Percentiles rank a stretch among this genome's conserved stretches.
phyloP scores from a whole-genome alignment of 306 rosid species.

The Trifolium subterraneum region DNA sequence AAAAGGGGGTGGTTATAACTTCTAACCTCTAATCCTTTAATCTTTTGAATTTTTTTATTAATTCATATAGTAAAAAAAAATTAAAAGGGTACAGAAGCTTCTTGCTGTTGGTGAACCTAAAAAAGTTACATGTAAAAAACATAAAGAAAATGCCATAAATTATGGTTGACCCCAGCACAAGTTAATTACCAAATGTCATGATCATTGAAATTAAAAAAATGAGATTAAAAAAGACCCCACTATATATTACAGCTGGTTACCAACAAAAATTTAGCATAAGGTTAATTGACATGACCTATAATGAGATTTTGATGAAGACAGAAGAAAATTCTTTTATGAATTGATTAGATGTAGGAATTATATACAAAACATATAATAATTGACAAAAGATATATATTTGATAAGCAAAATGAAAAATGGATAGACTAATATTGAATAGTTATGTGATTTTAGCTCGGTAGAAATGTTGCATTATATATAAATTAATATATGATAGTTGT shows the following conservation, averaged over 20 bases:
- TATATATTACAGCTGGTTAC: conserved; percentile 84
- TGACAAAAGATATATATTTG: neutral
- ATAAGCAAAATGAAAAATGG: too few species aligned
- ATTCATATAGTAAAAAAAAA: conserved; percentile 46
- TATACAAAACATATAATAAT: conserved; percentile 45
- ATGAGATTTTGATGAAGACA: conserved; percentile 44
- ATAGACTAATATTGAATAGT: too few species aligned
- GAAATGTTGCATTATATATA: too few species aligned
- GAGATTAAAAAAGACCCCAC: conserved; percentile 53
- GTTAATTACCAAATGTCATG: conserved; percentile 54
- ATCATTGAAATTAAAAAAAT: conserved; percentile 65
- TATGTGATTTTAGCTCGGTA: too few species aligned
- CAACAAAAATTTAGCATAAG: conserved; percentile 63
- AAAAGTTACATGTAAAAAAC: conserved; percentile 55
- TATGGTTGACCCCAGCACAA: conserved; percentile 67
- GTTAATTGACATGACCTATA: conserved; percentile 71
- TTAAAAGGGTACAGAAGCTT: conserved; percentile 67
- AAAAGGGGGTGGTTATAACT: conserved; percentile 60
- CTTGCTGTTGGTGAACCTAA: conserved; percentile 60
- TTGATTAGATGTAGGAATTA: conserved; percentile 53
- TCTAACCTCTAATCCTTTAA: conserved; percentile 40
- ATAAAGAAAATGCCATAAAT: conserved; percentile 66
- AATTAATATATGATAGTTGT: too few species aligned
- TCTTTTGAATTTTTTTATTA: conserved; percentile 30
- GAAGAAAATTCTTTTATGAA: conserved; percentile 46